A percentile compares a stretch with the other conserved stretches of the same genome.
Conservation (phyloP, 225 moss, liverwort and hornwort species). For the Marchantia paleacea region DNA sequence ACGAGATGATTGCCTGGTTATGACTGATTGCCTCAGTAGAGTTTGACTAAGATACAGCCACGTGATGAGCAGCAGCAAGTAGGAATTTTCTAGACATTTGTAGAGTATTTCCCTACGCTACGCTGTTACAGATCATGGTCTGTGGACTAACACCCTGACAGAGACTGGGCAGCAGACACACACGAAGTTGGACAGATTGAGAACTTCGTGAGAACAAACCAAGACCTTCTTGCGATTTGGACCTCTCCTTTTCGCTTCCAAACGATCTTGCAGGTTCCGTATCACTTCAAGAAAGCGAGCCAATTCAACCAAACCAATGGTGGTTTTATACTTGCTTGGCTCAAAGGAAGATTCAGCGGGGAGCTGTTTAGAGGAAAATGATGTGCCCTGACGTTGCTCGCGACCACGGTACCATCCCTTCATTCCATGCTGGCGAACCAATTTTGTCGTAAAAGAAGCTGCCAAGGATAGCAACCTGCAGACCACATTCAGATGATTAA, state of each 20-base stretch:
- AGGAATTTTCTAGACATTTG: no score
- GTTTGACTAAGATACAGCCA: background rate
- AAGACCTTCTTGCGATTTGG: constrained; percentile 63
- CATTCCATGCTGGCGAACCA: constrained; percentile 83
- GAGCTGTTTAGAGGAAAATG: constrained; percentile 23
- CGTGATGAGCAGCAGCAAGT: no score
- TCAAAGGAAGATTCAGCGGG: constrained; percentile 18
- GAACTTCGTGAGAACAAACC: background rate
- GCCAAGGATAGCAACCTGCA: constrained; percentile 76
- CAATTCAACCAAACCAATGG: constrained; percentile 66
- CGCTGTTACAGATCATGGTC: no score
- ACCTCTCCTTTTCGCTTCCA: constrained; percentile 76
- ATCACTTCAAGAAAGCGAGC: constrained; percentile 90
- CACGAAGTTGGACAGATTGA: background rate
- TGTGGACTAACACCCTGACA: background rate
- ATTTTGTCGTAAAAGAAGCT: constrained; percentile 75
- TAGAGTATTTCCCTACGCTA: no score
- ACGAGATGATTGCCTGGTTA: background rate
- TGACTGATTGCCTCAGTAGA: background rate
- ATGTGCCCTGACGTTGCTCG: constrained; percentile 3
- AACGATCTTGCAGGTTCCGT: constrained; percentile 75
- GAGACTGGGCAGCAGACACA: background rate
- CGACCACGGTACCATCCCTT: constrained; percentile 33
- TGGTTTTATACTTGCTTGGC: constrained; percentile 42
- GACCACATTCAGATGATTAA: background rate